phyloP scores from a whole-genome alignment of 1,284 basidiomycete genomes.

The Melampsora larici-populina region DNA sequence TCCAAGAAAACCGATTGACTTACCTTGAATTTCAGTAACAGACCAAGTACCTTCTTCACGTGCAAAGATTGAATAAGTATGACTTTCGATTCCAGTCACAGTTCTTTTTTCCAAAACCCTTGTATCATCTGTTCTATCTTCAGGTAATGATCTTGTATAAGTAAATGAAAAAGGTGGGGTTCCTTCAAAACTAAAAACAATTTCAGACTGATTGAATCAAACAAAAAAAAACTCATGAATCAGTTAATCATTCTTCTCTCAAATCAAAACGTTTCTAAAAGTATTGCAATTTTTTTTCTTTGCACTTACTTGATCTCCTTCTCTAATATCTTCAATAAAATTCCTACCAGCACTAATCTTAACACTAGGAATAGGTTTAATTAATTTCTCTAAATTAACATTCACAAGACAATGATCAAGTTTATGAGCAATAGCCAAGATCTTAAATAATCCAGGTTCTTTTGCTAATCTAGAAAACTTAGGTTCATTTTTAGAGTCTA shows the following conservation, averaged over 20 bases:
- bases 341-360: slow-evolving; percentile 78
- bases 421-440: slow-evolving; percentile 69
- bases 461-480: slow-evolving; percentile 80
- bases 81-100: slow-evolving; percentile 35
- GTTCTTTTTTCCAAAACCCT: slow-evolving; percentile 35
- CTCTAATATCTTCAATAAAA: slow-evolving; percentile 78
- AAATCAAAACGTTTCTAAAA: background rate
- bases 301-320: slow-evolving; percentile 58
- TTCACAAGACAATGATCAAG: slow-evolving; percentile 66
- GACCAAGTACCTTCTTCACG: slow-evolving; percentile 40
- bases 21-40: slow-evolving; percentile 38
- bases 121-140: slow-evolving; percentile 46
- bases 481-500: slow-evolving; percentile 67
- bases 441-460: slow-evolving; percentile 72
- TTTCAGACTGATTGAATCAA: slow-evolving; percentile 71
- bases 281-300: background rate
- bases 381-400: slow-evolving; percentile 67
- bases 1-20: background rate
- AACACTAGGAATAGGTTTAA: slow-evolving; percentile 81
- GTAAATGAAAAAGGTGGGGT: slow-evolving; percentile 88
- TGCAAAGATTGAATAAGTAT: slow-evolving; percentile 41
- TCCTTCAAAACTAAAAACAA: slow-evolving; percentile 80
- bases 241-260: background rate
- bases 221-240: background rate
- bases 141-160: slow-evolving; percentile 54